phyloP scores from a whole-genome alignment of 2,329 filamentous ascomycete genomes.

The Penicillium polonicum region DNA sequence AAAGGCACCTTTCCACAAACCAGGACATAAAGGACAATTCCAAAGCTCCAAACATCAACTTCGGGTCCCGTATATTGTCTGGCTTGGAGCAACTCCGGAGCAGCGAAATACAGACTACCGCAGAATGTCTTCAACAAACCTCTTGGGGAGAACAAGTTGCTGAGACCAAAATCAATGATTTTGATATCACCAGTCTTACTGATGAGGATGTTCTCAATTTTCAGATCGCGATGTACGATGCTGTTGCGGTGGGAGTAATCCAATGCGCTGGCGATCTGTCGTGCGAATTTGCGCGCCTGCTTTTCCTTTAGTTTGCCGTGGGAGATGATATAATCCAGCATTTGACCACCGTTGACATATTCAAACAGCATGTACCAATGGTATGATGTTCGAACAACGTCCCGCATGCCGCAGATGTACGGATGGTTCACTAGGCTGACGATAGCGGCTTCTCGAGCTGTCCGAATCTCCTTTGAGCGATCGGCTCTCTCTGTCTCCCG shows the following conservation, averaged over 20 bases:
- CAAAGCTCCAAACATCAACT: constrained; percentile 98
- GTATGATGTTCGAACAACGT: constrained; percentile 92
- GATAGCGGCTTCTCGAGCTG: constrained; percentile 91
- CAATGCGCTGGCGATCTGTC: constrained; percentile 92
- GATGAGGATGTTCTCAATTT: constrained; percentile 99
- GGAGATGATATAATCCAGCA: constrained; percentile 99
- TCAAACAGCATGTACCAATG: constrained; percentile 99
- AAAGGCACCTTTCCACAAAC: constrained; percentile 98
- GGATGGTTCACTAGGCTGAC: constrained; percentile 92
- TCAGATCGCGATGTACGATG: constrained; percentile 94
- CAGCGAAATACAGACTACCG: constrained; percentile 95
- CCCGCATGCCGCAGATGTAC: constrained; percentile 92
- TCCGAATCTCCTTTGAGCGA: constrained; percentile 93
- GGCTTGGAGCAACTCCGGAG: constrained; percentile 89
- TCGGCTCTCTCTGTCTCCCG: constrained; percentile 86
- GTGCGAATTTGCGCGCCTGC: constrained; percentile 93
- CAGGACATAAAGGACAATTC: constrained; percentile 93
- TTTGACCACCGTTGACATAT: constrained; percentile 97
- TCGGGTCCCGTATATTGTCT: constrained; percentile 94
- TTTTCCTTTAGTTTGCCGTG: constrained; percentile 98
- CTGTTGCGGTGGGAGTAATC: constrained; percentile 98
- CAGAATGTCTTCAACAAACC: constrained; percentile 93
- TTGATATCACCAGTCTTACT: constrained; percentile 99
- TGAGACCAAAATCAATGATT: constrained; percentile 97
- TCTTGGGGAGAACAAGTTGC: constrained; percentile 88